Conservation (phyloP, 78 protist species). For the Monosiga brevicollis region DNA sequence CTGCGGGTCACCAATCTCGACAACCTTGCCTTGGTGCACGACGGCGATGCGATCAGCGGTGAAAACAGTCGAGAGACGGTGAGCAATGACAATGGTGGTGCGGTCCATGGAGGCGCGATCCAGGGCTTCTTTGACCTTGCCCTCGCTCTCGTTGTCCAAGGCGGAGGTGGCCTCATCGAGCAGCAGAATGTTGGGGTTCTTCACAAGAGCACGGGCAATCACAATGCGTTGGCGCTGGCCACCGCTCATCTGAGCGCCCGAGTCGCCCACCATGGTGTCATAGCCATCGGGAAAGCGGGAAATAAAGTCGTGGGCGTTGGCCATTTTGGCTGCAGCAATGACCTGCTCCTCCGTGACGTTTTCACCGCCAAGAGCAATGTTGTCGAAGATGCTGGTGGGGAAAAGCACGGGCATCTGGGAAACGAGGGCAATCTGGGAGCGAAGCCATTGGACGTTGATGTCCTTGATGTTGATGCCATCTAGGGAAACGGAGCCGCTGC, state of each 20-base stretch:
- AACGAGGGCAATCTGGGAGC: conserved; percentile 37
- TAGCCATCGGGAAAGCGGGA: conserved; percentile 68
- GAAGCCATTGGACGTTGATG: conserved; percentile 14
- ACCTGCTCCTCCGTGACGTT: conserved; percentile 44
- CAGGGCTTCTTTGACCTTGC: conserved; percentile 72
- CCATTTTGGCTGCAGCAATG: conserved; percentile 54
- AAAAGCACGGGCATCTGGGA: conserved; percentile 83
- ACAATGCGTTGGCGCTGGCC: conserved; percentile 78
- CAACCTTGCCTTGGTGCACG: conserved; percentile 46
- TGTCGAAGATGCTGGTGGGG: conserved; percentile 63
- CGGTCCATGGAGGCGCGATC: conserved; percentile 38
- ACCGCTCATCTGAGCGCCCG: conserved; percentile 84
- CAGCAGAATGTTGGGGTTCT: conserved; percentile 79
- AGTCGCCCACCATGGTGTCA: conserved; percentile 82
- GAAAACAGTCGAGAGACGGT: conserved; percentile 69
- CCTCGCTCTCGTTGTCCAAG: conserved; percentile 73
- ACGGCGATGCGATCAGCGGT: conserved; percentile 59
- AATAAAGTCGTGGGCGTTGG: conserved; percentile 73
- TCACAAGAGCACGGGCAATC: conserved; percentile 87
- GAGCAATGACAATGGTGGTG: conserved; percentile 59
- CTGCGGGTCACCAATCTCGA: conserved; percentile 63
- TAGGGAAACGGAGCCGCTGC: conserved; percentile 46
- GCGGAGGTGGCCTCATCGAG: conserved; percentile 92
- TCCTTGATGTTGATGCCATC: conserved; percentile 44
- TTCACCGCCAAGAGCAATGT: conserved; percentile 61